Conservation (phyloP, 176 grass and related monocot genomes). For the Aegilops bicornis region DNA sequence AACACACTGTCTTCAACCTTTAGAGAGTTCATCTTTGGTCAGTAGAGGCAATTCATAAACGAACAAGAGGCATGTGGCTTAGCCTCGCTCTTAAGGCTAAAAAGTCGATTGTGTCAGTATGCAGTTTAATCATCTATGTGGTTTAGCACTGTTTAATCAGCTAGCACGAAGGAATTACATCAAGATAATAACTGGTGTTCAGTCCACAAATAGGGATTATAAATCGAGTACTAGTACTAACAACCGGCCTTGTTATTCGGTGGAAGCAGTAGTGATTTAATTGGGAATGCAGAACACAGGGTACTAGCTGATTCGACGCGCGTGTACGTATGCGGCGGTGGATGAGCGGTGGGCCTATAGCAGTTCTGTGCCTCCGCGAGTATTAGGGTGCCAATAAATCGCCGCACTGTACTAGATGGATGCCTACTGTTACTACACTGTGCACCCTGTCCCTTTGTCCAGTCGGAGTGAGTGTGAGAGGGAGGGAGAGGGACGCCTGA, state of each 20-base stretch:
- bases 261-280: not conserved
- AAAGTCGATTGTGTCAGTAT: no score
- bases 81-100: not conserved
- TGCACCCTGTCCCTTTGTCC: constrained; percentile 23
- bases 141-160: not conserved
- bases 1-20: not conserved
- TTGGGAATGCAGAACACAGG: not conserved
- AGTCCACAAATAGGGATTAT: not conserved
- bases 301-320: not conserved
- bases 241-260: not conserved
- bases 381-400: constrained; percentile 20
- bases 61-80: not conserved
- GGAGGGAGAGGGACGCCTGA: not conserved
- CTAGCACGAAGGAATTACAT: not conserved
- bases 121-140: no score
- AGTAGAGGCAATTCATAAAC: not conserved
- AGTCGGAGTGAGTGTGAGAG: not conserved
- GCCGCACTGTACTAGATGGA: constrained; percentile 2
- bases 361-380: constrained; percentile 17
- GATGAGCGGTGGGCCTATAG: constrained; percentile 28
- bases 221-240: not conserved
- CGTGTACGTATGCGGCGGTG: constrained; percentile 23
- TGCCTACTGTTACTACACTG: constrained; percentile 30
- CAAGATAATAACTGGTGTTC: not conserved
- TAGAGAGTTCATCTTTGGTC: not conserved